A percentile compares a stretch with the other conserved stretches of the same genome.
phyloP scores from a whole-genome alignment of 441 rosid genomes.

The Populus trichocarpa region DNA sequence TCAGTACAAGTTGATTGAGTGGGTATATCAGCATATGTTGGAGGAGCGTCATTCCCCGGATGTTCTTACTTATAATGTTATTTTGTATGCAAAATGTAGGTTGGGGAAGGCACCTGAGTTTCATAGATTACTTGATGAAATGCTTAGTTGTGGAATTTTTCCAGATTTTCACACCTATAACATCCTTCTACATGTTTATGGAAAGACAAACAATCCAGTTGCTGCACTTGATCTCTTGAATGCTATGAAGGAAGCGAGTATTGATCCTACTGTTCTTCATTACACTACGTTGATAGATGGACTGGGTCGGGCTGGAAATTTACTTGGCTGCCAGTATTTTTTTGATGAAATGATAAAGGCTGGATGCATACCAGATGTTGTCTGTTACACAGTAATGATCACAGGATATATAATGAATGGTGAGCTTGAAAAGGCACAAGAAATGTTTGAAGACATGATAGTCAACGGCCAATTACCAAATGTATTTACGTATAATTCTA shows the following conservation, averaged over 20 bases:
- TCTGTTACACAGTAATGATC: slow-evolving; percentile 84
- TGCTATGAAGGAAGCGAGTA: slow-evolving; percentile 75
- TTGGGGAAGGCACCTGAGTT: slow-evolving; percentile 65
- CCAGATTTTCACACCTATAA: slow-evolving; percentile 89
- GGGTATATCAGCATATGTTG: slow-evolving; percentile 82
- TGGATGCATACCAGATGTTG: slow-evolving; percentile 74
- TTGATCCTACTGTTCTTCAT: slow-evolving; percentile 66
- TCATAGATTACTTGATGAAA: slow-evolving; percentile 71
- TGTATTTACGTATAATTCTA: slow-evolving; percentile 74
- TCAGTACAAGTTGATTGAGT: slow-evolving; percentile 80
- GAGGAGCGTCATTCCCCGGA: slow-evolving; percentile 60
- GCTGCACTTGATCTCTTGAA: slow-evolving; percentile 74
- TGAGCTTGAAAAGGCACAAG: slow-evolving; percentile 70
- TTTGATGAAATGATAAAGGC: slow-evolving; percentile 67
- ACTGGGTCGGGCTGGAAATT: slow-evolving; percentile 81
- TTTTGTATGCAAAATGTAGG: slow-evolving; percentile 72
- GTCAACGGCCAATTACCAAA: slow-evolving; percentile 73
- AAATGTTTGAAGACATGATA: slow-evolving; percentile 67
- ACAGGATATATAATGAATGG: slow-evolving; percentile 67
- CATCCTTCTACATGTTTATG: slow-evolving; percentile 75
- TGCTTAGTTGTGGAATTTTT: slow-evolving; percentile 56
- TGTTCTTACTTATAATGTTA: slow-evolving; percentile 62
- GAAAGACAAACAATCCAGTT: slow-evolving; percentile 70
- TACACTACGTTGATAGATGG: slow-evolving; percentile 88
- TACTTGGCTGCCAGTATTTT: slow-evolving; percentile 75